Evolutionary conservation across 768 basidiomycete species (phyloP).

Genomic region (Pleurotus citrinopileatus): DNA sequence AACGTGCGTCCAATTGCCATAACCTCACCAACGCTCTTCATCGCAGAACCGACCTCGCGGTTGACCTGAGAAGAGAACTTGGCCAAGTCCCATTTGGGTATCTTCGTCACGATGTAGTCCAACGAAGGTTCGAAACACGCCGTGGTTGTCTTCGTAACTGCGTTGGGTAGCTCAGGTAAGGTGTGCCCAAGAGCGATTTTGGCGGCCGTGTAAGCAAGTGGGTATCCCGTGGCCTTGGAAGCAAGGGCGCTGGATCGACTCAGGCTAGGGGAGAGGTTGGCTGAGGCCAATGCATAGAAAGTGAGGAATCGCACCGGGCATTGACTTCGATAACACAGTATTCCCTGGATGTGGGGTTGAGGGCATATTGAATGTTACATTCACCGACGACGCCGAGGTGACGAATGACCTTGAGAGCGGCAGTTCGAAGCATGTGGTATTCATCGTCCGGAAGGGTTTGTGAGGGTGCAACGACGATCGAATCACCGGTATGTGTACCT

Average conservation of each 20-base stretch:
- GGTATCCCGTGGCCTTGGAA: slow-evolving; percentile 98
- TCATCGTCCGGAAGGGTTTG: slow-evolving; percentile 97
- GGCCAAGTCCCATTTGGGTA: slow-evolving; percentile 99
- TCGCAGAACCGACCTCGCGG: slow-evolving; percentile 92
- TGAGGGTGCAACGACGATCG: slow-evolving; percentile 98
- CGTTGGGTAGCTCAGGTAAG: slow-evolving; percentile 95
- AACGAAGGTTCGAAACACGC: slow-evolving; percentile 99
- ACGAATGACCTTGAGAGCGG: slow-evolving; percentile 93
- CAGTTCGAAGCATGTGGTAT: slow-evolving; percentile 98
- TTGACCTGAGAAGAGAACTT: slow-evolving; percentile 95
- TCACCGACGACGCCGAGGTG: slow-evolving; percentile 91
- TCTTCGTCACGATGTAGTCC: slow-evolving; percentile 99
- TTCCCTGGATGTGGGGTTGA: slow-evolving; percentile 89
- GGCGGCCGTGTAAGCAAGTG: slow-evolving; percentile 97
- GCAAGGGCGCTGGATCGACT: slow-evolving; percentile 93
- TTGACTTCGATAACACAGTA: slow-evolving; percentile 99
- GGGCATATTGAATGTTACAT: slow-evolving; percentile 98
- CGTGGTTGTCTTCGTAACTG: slow-evolving; percentile 98
- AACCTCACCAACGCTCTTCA: slow-evolving; percentile 99
- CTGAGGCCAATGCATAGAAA: slow-evolving; percentile 1
- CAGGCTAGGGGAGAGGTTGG: slow-evolving; percentile 34
- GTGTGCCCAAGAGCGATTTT: slow-evolving; percentile 98
- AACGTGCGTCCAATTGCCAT: slow-evolving; percentile 99
- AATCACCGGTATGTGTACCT: slow-evolving; percentile 98
- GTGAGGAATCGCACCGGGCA: slow-evolving; percentile 60